Evolutionary conservation across 1,139 yeast species (phyloP).

Genomic region (Protomyces inundatus): DNA sequence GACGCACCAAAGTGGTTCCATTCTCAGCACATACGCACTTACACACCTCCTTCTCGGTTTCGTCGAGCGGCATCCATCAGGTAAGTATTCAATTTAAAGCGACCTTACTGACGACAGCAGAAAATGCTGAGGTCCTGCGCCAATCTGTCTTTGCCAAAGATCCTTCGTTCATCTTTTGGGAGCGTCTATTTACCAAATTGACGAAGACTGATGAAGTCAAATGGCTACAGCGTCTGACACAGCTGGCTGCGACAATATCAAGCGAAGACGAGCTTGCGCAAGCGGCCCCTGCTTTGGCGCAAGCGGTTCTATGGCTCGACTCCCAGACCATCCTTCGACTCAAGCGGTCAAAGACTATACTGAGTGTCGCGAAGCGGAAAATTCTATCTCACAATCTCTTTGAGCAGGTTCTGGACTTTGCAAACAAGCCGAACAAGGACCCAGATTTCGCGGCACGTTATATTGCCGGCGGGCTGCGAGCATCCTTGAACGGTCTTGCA

Average conservation of each 20-base stretch:
- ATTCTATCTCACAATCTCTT: background rate
- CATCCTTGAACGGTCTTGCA: background rate
- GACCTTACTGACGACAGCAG: slow-evolving; percentile 29
- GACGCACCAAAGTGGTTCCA: slow-evolving; percentile 38
- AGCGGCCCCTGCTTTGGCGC: slow-evolving; percentile 2
- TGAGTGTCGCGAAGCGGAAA: background rate
- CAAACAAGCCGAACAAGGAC: slow-evolving; percentile 15
- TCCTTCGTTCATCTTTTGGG: slow-evolving; percentile 45
- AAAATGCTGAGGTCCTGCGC: slow-evolving; percentile 7
- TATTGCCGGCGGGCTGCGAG: background rate
- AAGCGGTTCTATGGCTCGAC: background rate
- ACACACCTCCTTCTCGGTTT: slow-evolving; percentile 34
- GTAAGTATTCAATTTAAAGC: slow-evolving; percentile 36
- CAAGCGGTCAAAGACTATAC: background rate
- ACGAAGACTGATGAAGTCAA: slow-evolving; percentile 22
- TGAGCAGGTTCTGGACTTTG: slow-evolving; percentile 27
- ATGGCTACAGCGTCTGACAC: slow-evolving; percentile 14
- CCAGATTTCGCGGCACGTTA: slow-evolving; percentile 30
- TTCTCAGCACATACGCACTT: slow-evolving; percentile 37
- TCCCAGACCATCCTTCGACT: background rate
- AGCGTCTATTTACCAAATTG: slow-evolving; percentile 51
- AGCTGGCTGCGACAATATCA: slow-evolving; percentile 2
- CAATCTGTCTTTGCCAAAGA: slow-evolving; percentile 20
- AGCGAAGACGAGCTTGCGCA: background rate
- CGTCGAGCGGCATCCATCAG: slow-evolving; percentile 37